Percentiles rank a stretch among this genome's conserved stretches.
These are phyloP conservation scores for Podaxis carcinomalis DNA, from an alignment of 768 basidiomycete species.

Conservation along the genomic window DNA sequence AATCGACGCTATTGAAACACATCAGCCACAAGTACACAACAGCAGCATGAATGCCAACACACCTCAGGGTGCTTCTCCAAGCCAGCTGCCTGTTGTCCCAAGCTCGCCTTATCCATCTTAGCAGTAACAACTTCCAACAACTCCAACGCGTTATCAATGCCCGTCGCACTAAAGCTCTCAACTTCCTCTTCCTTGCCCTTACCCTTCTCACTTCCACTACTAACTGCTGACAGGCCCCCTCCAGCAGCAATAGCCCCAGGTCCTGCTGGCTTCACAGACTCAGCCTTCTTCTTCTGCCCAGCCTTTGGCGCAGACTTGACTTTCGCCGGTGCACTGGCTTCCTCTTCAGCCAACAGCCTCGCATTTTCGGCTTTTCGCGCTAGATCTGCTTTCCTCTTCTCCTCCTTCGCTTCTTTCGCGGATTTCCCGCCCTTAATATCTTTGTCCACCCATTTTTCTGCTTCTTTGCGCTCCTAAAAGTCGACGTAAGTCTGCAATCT, in stretches of 20 bases:
- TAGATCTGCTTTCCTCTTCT: conserved; percentile 75
- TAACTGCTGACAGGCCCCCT: conserved; percentile 34
- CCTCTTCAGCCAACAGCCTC: conserved; percentile 84
- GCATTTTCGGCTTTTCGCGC: conserved; percentile 87
- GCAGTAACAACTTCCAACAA: conserved; percentile 84
- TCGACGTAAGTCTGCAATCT: neutral
- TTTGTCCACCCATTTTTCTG: conserved; percentile 62
- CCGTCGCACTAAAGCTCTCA: conserved; percentile 78
- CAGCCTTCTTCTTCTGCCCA: conserved; percentile 49
- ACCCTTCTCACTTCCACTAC: conserved; percentile 21
- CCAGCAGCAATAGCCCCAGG: conserved; percentile 85
- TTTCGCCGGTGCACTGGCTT: conserved; percentile 54
- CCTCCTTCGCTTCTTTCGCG: conserved; percentile 68
- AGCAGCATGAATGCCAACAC: conserved; percentile 18
- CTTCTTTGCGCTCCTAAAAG: conserved; percentile 66
- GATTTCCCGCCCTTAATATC: conserved; percentile 58
- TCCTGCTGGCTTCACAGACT: conserved; percentile 57
- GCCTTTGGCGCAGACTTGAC: conserved; percentile 64
- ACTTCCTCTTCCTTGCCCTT: conserved; percentile 33
- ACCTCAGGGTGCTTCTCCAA: conserved; percentile 94
- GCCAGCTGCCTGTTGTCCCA: conserved; percentile 81
- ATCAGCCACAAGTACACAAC: conserved; percentile 4
- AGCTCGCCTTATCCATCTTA: conserved; percentile 89
- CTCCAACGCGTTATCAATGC: conserved; percentile 88
- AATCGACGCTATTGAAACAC: conserved; percentile 64